phyloP scores from a whole-genome alignment of 2,329 filamentous ascomycete species.

The Nemania sp. region DNA sequence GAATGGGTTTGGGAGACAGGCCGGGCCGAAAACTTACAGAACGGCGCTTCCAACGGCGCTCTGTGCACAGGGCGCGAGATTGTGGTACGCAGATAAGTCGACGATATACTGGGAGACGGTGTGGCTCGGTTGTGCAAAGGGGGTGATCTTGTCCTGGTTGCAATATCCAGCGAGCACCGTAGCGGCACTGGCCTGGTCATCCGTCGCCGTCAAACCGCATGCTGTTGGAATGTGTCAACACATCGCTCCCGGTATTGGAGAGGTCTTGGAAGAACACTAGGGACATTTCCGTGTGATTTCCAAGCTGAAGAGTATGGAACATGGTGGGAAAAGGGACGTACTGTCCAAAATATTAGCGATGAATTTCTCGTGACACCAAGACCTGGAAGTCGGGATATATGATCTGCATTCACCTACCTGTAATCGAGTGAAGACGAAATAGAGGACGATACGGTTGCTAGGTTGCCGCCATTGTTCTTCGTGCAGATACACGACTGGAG shows the following conservation, averaged over 20 bases:
- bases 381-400: too few species aligned
- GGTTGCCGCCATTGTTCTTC: conserved; percentile 46
- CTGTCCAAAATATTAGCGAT: conserved; percentile 5
- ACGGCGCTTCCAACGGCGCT: conserved; percentile 47
- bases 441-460: conserved; percentile 43
- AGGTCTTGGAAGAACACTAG: background rate
- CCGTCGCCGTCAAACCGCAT: conserved; percentile 53
- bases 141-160: conserved; percentile 45
- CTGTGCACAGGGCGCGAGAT: conserved; percentile 51
- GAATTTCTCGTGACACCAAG: background rate
- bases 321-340: conserved; percentile 2
- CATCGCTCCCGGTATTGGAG: background rate
- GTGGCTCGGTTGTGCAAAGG: conserved; percentile 50
- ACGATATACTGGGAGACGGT: conserved; percentile 54
- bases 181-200: conserved; percentile 53
- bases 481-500: conserved; percentile 60
- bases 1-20: background rate
- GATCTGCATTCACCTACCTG: conserved; percentile 9
- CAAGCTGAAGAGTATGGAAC: background rate
- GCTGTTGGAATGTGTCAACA: conserved; percentile 28
- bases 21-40: conserved; percentile 36
- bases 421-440: conserved; percentile 48
- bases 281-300: background rate
- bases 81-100: conserved; percentile 50
- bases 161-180: conserved; percentile 55